Percentiles rank a stretch among this genome's conserved stretches.
Conservation (phyloP, 306 rosid genomes). For the Quercus agrifolia region DNA sequence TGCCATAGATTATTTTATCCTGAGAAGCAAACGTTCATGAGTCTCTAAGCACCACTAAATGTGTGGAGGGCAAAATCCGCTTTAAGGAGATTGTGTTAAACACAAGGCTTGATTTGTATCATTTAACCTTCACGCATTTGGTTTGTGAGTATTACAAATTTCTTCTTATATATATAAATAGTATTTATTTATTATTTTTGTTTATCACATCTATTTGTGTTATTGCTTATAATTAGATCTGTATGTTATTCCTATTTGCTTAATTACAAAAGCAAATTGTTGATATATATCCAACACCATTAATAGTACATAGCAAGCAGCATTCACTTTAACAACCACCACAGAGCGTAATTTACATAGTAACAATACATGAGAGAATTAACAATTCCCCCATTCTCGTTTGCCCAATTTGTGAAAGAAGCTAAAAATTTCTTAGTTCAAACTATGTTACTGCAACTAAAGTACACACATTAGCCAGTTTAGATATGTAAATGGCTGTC, state of each 20-base stretch:
- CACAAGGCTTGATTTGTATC: too few species aligned
- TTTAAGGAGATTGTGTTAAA: too few species aligned
- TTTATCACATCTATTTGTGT: too few species aligned
- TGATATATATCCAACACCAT: too few species aligned
- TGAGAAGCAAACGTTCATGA: too few species aligned
- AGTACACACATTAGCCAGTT: slow-evolving; percentile 30
- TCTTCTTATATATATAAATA: background rate
- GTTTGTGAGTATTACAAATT: too few species aligned
- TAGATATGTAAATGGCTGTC: slow-evolving; percentile 25
- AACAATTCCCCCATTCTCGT: slow-evolving; percentile 67
- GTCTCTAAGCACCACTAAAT: too few species aligned
- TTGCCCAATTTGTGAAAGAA: slow-evolving; percentile 20
- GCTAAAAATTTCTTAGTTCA: slow-evolving; percentile 6
- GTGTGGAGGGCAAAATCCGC: too few species aligned
- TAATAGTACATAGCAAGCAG: background rate
- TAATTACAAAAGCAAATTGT: background rate
- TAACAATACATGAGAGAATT: slow-evolving; percentile 61
- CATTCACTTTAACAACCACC: background rate
- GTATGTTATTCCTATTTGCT: too few species aligned
- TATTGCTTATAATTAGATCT: too few species aligned
- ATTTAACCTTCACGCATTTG: too few species aligned
- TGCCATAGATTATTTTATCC: too few species aligned
- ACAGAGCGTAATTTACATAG: background rate
- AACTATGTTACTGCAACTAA: slow-evolving; percentile 25
- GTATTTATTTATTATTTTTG: background rate